These are phyloP conservation scores for Saussurea involucrata DNA, from an alignment of 129 eudicot genomes.

Conservation along the genomic window DNA sequence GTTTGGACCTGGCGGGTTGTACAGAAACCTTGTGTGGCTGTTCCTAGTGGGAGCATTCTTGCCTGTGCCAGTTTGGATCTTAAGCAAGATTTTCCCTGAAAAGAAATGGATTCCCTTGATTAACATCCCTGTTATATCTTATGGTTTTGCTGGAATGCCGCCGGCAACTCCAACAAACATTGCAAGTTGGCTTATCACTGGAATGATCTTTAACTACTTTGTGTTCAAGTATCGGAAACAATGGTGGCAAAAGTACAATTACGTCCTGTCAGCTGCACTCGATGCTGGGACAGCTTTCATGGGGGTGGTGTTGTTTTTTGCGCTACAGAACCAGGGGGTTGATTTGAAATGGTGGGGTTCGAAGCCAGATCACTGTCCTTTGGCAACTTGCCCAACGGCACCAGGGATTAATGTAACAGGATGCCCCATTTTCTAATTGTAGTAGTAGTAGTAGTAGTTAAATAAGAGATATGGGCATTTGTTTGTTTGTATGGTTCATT, in stretches of 20 bases:
- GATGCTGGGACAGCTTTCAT: slow-evolving; percentile 87
- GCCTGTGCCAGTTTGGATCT: slow-evolving; percentile 71
- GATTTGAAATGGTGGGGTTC: slow-evolving; percentile 86
- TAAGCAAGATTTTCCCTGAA: slow-evolving; percentile 64
- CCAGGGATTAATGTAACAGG: slow-evolving; percentile 52
- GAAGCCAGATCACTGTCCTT: slow-evolving; percentile 57
- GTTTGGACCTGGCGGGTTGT: slow-evolving; percentile 68
- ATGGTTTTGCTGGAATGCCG: slow-evolving; percentile 88
- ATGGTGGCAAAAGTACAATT: slow-evolving; percentile 83
- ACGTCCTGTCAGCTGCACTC: slow-evolving; percentile 68
- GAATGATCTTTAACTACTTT: slow-evolving; percentile 63
- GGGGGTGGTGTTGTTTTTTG: slow-evolving; percentile 70
- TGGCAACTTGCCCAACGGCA: slow-evolving; percentile 68
- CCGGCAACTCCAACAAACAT: slow-evolving; percentile 82
- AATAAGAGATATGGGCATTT: neutral
- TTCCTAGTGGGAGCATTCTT: slow-evolving; percentile 69
- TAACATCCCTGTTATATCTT: slow-evolving; percentile 69
- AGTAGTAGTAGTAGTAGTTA: too few species aligned
- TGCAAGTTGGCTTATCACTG: slow-evolving; percentile 66
- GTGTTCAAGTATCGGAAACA: slow-evolving; percentile 64
- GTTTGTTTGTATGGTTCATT: neutral
- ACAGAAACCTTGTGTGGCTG: slow-evolving; percentile 72
- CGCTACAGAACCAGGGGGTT: slow-evolving; percentile 55
- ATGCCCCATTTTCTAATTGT: slow-evolving; percentile 65
- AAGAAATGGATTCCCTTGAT: slow-evolving; percentile 79